A percentile compares a stretch with the other conserved stretches of the same genome.
phyloP scores from a whole-genome alignment of 2,329 filamentous ascomycete genomes.

The Colletotrichum euphorbiae region DNA sequence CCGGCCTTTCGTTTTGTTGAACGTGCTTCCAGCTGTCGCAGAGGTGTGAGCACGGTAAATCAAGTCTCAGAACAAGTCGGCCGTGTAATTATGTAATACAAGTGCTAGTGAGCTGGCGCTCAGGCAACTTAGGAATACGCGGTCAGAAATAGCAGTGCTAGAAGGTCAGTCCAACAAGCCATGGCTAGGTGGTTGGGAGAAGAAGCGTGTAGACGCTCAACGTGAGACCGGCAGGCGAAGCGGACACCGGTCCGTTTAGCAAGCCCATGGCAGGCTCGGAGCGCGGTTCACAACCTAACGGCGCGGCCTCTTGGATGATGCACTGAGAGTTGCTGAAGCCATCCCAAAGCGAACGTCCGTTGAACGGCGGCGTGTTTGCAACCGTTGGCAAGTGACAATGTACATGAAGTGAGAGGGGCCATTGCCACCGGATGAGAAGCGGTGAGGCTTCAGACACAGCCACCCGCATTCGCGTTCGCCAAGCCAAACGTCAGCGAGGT shows the following conservation, averaged over 20 bases:
- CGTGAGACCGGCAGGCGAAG: not conserved
- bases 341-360: too few relatives aligned
- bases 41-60: not conserved
- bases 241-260: not conserved
- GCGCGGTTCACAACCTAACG: not conserved
- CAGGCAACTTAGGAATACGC: not conserved
- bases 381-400: too few relatives aligned
- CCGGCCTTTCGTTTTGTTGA: not conserved
- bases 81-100: not conserved
- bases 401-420: too few relatives aligned
- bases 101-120: not conserved
- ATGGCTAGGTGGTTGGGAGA: not conserved
- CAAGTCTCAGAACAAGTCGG: not conserved
- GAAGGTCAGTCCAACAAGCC: conserved; percentile 6
- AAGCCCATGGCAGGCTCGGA: conserved; percentile 2
- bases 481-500: too few relatives aligned
- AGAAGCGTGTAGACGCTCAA: conserved; percentile 2
- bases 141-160: conserved; percentile 10
- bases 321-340: not conserved
- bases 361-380: too few relatives aligned
- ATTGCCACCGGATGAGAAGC: too few relatives aligned
- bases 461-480: too few relatives aligned
- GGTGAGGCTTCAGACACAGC: too few relatives aligned
- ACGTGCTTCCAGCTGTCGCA: not conserved
- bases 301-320: conserved; percentile 5